Evolutionary conservation across 169 alveolate species (phyloP), one percentile per base, ranked within the genome.

Genomic region (Eimeria praecox): DNA sequence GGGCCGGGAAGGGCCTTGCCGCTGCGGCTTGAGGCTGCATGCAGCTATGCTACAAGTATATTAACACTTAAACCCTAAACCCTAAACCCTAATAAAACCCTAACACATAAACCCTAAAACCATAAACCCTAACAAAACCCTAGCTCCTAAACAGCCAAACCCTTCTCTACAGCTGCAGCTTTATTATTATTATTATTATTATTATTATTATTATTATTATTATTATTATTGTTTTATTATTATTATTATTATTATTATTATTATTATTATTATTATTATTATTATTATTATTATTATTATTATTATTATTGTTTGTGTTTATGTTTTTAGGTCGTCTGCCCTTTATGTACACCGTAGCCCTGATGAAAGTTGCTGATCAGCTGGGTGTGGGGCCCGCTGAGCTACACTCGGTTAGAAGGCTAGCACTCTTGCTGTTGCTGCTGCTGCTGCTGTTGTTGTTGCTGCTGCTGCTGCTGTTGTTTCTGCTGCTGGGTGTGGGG

Each of bases 361-460:
- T 78, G 4, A 78, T 78, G 89, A 78, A 78, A 20, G 89, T 78
- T 40, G 89, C 89, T 22, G 89, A 78, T 20, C 89, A 78, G 66
- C 89, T 78, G 1, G 89, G 89, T 22, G 89, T 78, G 66, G 89
- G 89, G 89, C 89, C 89, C 64, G 89, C 89, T 12, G 89, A 78
- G 89, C 66, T 78, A 66, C 89, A 78, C 89, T 78, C 89, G 89
- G 89, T 78, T 16, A 40, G 83, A 33, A 10, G 42, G 14, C 62
- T 38, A 64, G 52, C 3, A 27, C 83, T 71, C 54, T 52, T 38
- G 83, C 83, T 71, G 49, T 52, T 71, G 83, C 20, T 71, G 83
- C 83, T 71, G 83, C 52, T 33, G 46, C 83, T 35, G 83, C 52
- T 71, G 83, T 20, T 66, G 44, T 12, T 66, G 78, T 16, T 66